Conservation (phyloP, 1,284 basidiomycete genomes). For the Mycena citricolor region DNA sequence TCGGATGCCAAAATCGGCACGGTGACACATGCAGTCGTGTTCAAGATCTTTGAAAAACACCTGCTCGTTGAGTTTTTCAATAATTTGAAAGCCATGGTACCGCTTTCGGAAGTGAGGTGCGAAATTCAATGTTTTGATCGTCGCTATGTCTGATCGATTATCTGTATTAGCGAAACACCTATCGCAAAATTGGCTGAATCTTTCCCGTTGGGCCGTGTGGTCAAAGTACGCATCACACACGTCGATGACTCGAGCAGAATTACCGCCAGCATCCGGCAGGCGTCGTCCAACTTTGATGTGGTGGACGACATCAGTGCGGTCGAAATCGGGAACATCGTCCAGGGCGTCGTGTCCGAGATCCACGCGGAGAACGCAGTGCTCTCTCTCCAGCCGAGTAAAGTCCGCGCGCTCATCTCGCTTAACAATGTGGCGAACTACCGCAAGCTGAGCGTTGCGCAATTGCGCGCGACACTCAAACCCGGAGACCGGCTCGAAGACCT, state of each 20-base stretch:
- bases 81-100: conserved; percentile 83
- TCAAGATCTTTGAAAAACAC: conserved; percentile 76
- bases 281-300: conserved; percentile 53
- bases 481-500: conserved; percentile 80
- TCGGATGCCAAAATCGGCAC: conserved; percentile 74
- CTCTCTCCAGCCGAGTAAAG: conserved; percentile 66
- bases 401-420: conserved; percentile 83
- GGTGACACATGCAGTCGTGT: conserved; percentile 83
- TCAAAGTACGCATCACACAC: conserved; percentile 85
- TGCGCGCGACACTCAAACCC: conserved; percentile 64
- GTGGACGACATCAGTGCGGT: conserved; percentile 67
- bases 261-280: conserved; percentile 87
- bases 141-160: neutral
- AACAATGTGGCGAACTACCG: conserved; percentile 87
- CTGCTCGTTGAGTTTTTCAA: conserved; percentile 91
- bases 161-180: conserved; percentile 56
- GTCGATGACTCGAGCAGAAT: conserved; percentile 71
- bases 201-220: conserved; percentile 80
- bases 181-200: conserved; percentile 65
- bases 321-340: conserved; percentile 74
- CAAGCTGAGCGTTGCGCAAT: conserved; percentile 64
- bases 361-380: conserved; percentile 85
- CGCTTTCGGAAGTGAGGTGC: conserved; percentile 79
- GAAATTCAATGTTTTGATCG: conserved; percentile 20
- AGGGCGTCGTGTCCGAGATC: conserved; percentile 72